Conservation (phyloP, 305 asterid genomes). For the Stenogyne calaminthoides region DNA sequence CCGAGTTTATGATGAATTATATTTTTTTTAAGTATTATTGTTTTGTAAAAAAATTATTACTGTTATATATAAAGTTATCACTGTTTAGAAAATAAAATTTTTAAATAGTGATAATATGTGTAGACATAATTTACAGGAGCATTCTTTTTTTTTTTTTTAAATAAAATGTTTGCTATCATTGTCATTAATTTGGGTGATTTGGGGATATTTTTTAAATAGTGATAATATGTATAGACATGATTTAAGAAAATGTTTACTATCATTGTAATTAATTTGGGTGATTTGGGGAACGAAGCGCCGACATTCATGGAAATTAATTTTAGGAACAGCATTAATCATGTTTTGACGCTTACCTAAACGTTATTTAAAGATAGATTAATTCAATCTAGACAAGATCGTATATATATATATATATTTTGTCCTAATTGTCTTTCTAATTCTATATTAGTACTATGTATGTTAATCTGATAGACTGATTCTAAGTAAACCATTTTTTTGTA, state of each 20-base stretch:
- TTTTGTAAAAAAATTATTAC: no score
- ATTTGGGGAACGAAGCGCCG: constrained; percentile 23
- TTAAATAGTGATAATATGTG: no score
- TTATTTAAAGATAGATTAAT: constrained; percentile 23
- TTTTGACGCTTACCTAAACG: constrained; percentile 25
- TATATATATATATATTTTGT: neutral
- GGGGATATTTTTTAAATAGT: no score
- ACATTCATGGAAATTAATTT: constrained; percentile 8
- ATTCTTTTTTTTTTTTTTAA: no score
- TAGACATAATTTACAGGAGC: no score
- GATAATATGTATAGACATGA: no score
- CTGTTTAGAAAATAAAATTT: no score
- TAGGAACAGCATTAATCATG: neutral
- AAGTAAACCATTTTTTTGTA: neutral
- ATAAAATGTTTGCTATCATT: no score
- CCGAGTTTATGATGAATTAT: no score
- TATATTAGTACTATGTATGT: neutral
- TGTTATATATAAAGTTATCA: no score
- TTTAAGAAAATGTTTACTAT: no score
- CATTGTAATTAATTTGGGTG: neutral
- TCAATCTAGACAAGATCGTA: constrained; percentile 28
- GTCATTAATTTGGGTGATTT: neutral
- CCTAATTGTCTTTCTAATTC: constrained; percentile 5
- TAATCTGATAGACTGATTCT: neutral
- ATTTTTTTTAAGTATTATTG: no score